These are phyloP conservation scores for Tuctoria greenei DNA, from an alignment of 176 grass and related monocot species.

Conservation along the genomic window DNA sequence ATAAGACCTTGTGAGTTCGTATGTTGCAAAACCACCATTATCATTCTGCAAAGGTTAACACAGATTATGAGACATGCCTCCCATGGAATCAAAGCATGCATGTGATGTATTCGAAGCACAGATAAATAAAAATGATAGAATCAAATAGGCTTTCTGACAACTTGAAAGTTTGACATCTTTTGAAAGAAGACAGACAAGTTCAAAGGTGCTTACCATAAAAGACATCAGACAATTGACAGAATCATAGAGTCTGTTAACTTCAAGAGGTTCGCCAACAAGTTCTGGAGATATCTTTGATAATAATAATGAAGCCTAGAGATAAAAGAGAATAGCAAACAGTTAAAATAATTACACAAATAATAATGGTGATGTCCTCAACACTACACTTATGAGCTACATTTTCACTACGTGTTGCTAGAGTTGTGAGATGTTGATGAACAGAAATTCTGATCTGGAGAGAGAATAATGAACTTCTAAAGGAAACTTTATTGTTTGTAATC, in stretches of 20 bases:
- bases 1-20: slow-evolving; percentile 91
- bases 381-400: neutral
- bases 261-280: slow-evolving; percentile 68
- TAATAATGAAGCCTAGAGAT: slow-evolving; percentile 60
- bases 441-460: neutral
- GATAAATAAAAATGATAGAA: slow-evolving; percentile 7
- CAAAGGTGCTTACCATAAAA: slow-evolving; percentile 66
- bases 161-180: neutral
- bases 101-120: slow-evolving; percentile 8
- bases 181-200: neutral
- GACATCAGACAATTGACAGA: slow-evolving; percentile 89
- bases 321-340: slow-evolving; percentile 9
- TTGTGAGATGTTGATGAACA: slow-evolving; percentile 12
- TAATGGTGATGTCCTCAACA: neutral
- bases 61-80: slow-evolving; percentile 23
- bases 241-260: slow-evolving; percentile 70
- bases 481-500: slow-evolving; percentile 1
- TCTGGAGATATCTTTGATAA: slow-evolving; percentile 85
- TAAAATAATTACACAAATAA: neutral
- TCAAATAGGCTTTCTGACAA: slow-evolving; percentile 27
- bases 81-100: neutral
- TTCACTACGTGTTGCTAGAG: neutral
- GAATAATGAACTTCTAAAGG: neutral
- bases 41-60: slow-evolving; percentile 59
- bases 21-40: slow-evolving; percentile 87